Conservation (phyloP, 306 rosid genomes). For the Ormosia semicastrata region DNA sequence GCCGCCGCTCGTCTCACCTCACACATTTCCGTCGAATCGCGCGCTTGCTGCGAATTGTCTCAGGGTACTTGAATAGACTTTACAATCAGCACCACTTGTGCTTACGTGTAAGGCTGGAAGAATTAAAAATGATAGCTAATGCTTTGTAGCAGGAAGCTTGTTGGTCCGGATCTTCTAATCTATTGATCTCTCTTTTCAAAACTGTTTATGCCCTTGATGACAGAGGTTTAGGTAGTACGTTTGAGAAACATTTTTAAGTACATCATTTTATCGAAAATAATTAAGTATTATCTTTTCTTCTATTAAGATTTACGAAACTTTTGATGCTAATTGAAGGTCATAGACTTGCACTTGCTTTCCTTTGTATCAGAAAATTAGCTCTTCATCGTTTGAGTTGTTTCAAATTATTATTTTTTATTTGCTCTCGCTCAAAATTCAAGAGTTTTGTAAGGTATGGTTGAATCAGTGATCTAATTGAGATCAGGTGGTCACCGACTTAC, state of each 20-base stretch:
- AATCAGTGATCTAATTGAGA: not conserved
- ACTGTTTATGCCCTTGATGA: not conserved
- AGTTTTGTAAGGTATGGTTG: not conserved
- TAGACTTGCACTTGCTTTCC: not conserved
- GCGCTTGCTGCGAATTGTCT: slow-evolving; percentile 64
- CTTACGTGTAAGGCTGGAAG: not conserved
- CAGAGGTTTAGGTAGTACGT: not conserved
- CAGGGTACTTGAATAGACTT: slow-evolving; percentile 51
- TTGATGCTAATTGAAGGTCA: not conserved
- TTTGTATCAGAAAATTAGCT: not conserved
- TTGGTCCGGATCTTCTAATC: not conserved
- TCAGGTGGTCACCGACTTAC: not conserved
- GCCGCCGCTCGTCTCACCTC: slow-evolving; percentile 50
- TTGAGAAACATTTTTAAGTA: not conserved
- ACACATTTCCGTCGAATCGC: slow-evolving; percentile 44
- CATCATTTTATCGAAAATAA: not conserved
- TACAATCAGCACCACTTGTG: slow-evolving; percentile 4
- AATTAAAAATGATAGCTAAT: too few species aligned
- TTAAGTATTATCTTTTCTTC: not conserved
- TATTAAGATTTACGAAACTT: not conserved
- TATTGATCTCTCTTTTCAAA: not conserved
- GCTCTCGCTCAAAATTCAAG: not conserved
- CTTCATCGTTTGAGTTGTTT: not conserved
- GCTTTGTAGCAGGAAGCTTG: slow-evolving; percentile 27
- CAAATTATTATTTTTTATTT: not conserved